Evolutionary conservation across 2,329 filamentous ascomycete genomes (phyloP), one percentile per base, ranked within the genome.

Genomic region (Xenoacremonium recifei): DNA sequence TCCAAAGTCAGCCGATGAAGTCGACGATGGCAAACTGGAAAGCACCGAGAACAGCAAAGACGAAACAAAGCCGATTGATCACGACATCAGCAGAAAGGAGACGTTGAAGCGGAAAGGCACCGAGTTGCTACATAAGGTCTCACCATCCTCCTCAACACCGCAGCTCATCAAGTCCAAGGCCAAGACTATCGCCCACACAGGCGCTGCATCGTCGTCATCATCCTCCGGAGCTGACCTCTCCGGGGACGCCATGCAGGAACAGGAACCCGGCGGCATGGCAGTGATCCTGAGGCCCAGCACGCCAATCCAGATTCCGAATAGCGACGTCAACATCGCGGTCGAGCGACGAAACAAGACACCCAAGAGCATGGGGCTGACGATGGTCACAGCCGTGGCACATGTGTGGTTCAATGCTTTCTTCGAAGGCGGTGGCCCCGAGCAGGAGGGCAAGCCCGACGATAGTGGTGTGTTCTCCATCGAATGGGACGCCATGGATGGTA

Each of bases 381-480:
- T 97, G 83, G 89, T 96, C 4, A 96, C 92, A 0, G 84, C 91
- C 0, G 84, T 97, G 9, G 91, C 91, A 0, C 92, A 97, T 58
- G 88, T 96, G 13, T 99, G 93, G 93, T 96, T 96, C 73, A 99
- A 99, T 59, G 75, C 84, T 2, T 97, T 84, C 66, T 97, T 97
- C 57, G 93, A 97, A 67, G 90, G 91, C 33, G 71, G 79, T 16
- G 86, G 87, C 0, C 83, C 85, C 0, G 86, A 90, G 58, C 74
- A 82, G 31, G 65, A 70, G 20, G 88, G 87, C 18, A 68, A 73
- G 13, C 74, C 88, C 0, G 76, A 86, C 36, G 76, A 84, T 32
- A 87, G 77, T 9, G 92, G 79, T 10, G 70, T 81, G 3, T 82
- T 82, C 37, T 66, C 70, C 44, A 76, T 82, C 20, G 73, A 75